Base-by-base conservation (phyloP, 2,329 filamentous ascomycete species). In the Penicillium paneum region DNA sequence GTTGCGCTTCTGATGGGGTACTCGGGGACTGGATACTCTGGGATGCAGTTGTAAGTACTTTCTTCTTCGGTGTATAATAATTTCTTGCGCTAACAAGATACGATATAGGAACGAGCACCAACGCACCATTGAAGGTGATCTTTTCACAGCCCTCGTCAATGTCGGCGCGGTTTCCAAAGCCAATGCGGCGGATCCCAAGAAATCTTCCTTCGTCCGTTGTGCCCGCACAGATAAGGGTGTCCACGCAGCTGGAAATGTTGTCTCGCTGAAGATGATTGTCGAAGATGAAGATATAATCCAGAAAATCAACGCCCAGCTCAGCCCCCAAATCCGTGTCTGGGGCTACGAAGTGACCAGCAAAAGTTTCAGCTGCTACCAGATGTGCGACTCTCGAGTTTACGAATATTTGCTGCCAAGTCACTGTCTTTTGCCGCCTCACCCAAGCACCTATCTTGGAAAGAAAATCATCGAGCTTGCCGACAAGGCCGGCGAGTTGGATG, bases 201-300 rank as follows among this genome's bases (percentile, higher is more conserved):
- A 99, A 75, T 96, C 91, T 2, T 92, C 91, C 49, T 83, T 99
- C 43, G 90, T 96, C 50, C 88, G 94, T 61, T 99, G 94, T 73
- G 94, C 94, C 4, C 83, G 94, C 60, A 99, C 94, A 0, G 94
- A 99, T 77, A 99, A 97, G 79, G 94, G 94, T 51, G 93, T 97
- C 2, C 93, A 97, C 72, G 93, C 93, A 1, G 93, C 93, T 1
- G 94, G 93, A 49, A 97, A 97, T 68, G 87, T 97, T 67, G 90
- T 97, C 58, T 96, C 91, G 31, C 74, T 97, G 66, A 99, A 99
- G 78, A 80, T 99, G 64, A 97, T 99, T 65, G 87, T 97, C 44
- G 93, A 97, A 74, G 93, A 97, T 55, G 81, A 85, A 11, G 86
- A 96, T 59, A 84, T 97, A 45, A 86, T 97, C 24, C 79, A 91